A percentile compares a stretch with the other conserved stretches of the same genome.
Conservation (phyloP, 768 basidiomycete species). For the Aureoboletus auriporus region DNA sequence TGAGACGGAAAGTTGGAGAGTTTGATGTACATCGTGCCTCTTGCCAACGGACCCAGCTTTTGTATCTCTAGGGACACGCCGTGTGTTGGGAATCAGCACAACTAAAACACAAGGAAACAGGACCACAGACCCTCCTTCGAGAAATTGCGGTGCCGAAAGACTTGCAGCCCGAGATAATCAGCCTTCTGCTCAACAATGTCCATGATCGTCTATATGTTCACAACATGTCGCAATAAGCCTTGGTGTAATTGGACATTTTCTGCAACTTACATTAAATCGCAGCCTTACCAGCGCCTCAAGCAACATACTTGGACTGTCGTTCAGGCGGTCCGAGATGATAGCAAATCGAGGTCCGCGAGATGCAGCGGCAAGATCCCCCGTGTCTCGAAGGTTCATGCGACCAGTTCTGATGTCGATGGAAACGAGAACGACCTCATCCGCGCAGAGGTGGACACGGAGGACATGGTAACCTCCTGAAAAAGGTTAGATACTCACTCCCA, state of each 20-base stretch:
- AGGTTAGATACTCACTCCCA: constrained; percentile 1
- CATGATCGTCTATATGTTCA: constrained; percentile 64
- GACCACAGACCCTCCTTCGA: constrained; percentile 50
- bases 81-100: neutral
- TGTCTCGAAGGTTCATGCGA: constrained; percentile 71
- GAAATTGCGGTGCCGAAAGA: constrained; percentile 67
- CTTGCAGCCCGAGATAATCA: constrained; percentile 78
- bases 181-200: constrained; percentile 84
- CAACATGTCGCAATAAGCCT: neutral
- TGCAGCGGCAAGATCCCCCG: constrained; percentile 73
- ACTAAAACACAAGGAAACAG: neutral
- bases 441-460: constrained; percentile 67
- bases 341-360: constrained; percentile 67
- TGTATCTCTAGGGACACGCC: constrained; percentile 45
- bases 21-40: constrained; percentile 70
- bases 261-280: constrained; percentile 54
- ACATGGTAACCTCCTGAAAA: constrained; percentile 49
- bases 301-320: constrained; percentile 62
- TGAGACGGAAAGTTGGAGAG: constrained; percentile 73
- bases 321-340: constrained; percentile 55
- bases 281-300: constrained; percentile 54
- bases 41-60: constrained; percentile 64
- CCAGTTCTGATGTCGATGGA: constrained; percentile 81
- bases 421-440: constrained; percentile 71
- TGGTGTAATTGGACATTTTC: neutral